These are phyloP conservation scores for Artemisia annua DNA, from an alignment of 129 eudicot genomes.

Conservation along the genomic window DNA sequence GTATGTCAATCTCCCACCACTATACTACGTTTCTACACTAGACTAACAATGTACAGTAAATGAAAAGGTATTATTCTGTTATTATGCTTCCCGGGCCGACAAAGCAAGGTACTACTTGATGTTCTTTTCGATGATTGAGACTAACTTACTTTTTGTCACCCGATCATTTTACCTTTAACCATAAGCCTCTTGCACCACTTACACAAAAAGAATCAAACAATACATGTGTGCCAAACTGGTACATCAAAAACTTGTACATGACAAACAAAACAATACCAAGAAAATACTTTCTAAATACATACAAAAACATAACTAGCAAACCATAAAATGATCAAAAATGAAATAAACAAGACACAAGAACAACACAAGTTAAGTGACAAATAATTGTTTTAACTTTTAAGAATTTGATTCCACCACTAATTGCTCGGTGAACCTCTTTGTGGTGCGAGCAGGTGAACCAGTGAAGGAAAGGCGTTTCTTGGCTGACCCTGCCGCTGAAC, in stretches of 20 bases:
- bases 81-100: constrained; percentile 23
- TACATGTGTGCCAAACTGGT: constrained; percentile 23
- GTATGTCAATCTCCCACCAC: not conserved
- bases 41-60: not conserved
- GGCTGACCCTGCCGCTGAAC: constrained; percentile 46
- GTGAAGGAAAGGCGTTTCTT: constrained; percentile 85
- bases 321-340: constrained; percentile 8
- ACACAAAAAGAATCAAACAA: constrained; percentile 20
- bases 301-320: constrained; percentile 16
- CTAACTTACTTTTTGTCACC: constrained; percentile 15
- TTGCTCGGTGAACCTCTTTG: constrained; percentile 67
- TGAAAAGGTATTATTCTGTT: not conserved
- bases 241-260: constrained; percentile 16
- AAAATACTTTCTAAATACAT: constrained; percentile 17
- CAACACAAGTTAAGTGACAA: not conserved
- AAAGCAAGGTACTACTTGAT: constrained; percentile 36
- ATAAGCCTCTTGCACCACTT: constrained; percentile 28
- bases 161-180: constrained; percentile 34
- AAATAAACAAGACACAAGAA: constrained; percentile 8
- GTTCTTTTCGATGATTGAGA: constrained; percentile 14
- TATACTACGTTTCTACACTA: not conserved
- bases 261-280: constrained; percentile 16
- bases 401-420: constrained; percentile 45
- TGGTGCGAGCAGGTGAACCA: constrained; percentile 57
- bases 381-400: constrained; percentile 34